Base-by-base conservation (phyloP, 345 rosid species). In the Murraya paniculata region DNA sequence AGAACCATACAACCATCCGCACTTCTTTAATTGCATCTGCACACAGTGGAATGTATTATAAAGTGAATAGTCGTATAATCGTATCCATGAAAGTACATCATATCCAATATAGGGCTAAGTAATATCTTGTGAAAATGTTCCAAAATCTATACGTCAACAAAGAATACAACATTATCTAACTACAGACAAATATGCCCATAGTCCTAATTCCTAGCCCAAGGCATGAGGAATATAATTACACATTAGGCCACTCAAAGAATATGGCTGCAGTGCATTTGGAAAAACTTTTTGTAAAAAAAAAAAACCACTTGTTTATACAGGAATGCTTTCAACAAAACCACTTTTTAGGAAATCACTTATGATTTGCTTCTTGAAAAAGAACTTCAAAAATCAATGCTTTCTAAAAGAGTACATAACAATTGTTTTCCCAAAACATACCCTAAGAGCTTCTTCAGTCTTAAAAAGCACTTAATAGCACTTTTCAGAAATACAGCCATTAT, bases 1-100 rank as follows among this genome's bases (percentile, higher is more conserved):
- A 78, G 98, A 94, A 85, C 84, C 85, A 59, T 81, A 86, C 74
- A 95, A 79, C 99, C 99, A 95, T 75, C 91, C 87, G 72, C 99
- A 93, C 77, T 80, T 88, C 48, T 81, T 87, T 36, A 79, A 59
- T 80, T 78, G 90, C 81, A 76, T 78, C 96, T 91, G 85, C 71
- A 72, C 8, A 64, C 45, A 76, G 71, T 36, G 21, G 16, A 16
- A 45, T 31, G 38, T 1, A 66, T 10, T 45, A 67, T 22, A 13
- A 67, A 59, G 19, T 35, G 59, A 72, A 30, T n/a, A n/a, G n/a
- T n/a, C n/a, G n/a, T n/a, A n/a, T n/a, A 72, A 41, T 30, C 59
- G 28, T 30, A 60, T 58, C 31, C 27, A 35, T 7, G 9, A 11
- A 68, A 18, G 14, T 9, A 25, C 13, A 9, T 18, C 1, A 72